Evolutionary conservation across 495 filamentous ascomycete genomes (phyloP).

Genomic region (Cudoniella acicularis): DNA sequence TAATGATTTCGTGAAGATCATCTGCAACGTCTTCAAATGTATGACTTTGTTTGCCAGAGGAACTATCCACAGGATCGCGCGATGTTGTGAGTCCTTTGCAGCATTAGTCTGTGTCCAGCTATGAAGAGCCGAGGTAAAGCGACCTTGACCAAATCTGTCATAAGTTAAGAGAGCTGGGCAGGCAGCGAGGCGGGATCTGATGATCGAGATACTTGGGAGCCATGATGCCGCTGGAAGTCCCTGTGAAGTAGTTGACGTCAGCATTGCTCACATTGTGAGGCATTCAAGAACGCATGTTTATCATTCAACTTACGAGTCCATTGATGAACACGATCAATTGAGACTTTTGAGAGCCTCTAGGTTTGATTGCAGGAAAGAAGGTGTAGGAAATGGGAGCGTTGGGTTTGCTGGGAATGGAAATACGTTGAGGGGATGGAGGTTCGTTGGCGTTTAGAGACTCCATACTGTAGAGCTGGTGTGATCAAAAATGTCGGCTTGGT

Average conservation of each 20-base stretch:
- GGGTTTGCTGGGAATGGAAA: constrained; percentile 24
- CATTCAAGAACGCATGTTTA: neutral
- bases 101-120: too few relatives aligned
- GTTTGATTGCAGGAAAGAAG: constrained; percentile 20
- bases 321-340: constrained; percentile 61
- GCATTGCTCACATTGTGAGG: neutral
- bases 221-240: constrained; percentile 48
- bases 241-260: neutral
- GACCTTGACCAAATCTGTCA: constrained; percentile 63
- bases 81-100: constrained; percentile 47
- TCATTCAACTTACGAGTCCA: constrained; percentile 35
- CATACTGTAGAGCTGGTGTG: too few relatives aligned
- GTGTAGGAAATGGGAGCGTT: constrained; percentile 28
- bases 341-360: constrained; percentile 8
- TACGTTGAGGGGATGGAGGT: constrained; percentile 17
- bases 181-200: constrained; percentile 23
- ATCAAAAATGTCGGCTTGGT: too few relatives aligned
- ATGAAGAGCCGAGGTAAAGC: too few relatives aligned
- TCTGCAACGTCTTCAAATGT: constrained; percentile 42
- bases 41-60: constrained; percentile 41
- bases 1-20: constrained; percentile 50
- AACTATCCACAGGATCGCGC: constrained; percentile 48
- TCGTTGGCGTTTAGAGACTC: too few relatives aligned
- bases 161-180: constrained; percentile 53
- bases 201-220: constrained; percentile 39